Percentiles rank a stretch among this genome's conserved stretches.
phyloP scores from a whole-genome alignment of 169 alveolate species.

The Hepatocystis sp. region DNA sequence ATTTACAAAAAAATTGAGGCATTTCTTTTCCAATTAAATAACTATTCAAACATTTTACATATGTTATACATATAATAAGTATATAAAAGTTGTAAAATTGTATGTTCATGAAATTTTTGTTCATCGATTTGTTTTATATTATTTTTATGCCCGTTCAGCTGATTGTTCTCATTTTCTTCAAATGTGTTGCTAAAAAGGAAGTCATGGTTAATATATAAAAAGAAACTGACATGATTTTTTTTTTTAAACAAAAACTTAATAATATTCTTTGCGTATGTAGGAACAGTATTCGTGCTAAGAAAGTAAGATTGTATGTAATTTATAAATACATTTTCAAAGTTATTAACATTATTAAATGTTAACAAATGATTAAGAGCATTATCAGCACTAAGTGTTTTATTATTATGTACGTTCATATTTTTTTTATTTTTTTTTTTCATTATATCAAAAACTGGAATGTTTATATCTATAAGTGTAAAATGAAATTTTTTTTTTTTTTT shows the following conservation, averaged over 20 bases:
- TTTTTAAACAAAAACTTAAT: slow-evolving; percentile 29
- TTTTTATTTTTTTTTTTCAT: slow-evolving; percentile 26
- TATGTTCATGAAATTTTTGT: slow-evolving; percentile 12
- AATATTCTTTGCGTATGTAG: slow-evolving; percentile 8
- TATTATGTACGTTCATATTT: too few species aligned
- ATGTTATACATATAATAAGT: slow-evolving; percentile 47
- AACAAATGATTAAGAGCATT: slow-evolving; percentile 34
- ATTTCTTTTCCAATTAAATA: not conserved
- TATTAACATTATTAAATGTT: slow-evolving; percentile 34
- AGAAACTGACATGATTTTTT: slow-evolving; percentile 19
- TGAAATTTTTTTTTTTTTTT: slow-evolving; percentile 12
- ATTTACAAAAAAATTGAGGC: not conserved
- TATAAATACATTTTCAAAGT: slow-evolving; percentile 54
- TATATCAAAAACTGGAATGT: slow-evolving; percentile 44
- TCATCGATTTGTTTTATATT: slow-evolving; percentile 1
- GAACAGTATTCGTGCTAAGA: slow-evolving; percentile 4
- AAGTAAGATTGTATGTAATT: slow-evolving; percentile 45
- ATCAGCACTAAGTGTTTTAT: too few species aligned
- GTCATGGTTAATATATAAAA: slow-evolving; percentile 43
- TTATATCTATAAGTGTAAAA: slow-evolving; percentile 57
- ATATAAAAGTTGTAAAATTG: slow-evolving; percentile 27
- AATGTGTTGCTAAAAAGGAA: slow-evolving; percentile 13
- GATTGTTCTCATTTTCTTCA: not conserved
- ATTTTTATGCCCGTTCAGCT: not conserved
- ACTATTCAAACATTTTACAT: slow-evolving; percentile 16